Base-by-base conservation (phyloP, 2,329 filamentous ascomycete species). In the Aspergillus aculeatus region DNA sequence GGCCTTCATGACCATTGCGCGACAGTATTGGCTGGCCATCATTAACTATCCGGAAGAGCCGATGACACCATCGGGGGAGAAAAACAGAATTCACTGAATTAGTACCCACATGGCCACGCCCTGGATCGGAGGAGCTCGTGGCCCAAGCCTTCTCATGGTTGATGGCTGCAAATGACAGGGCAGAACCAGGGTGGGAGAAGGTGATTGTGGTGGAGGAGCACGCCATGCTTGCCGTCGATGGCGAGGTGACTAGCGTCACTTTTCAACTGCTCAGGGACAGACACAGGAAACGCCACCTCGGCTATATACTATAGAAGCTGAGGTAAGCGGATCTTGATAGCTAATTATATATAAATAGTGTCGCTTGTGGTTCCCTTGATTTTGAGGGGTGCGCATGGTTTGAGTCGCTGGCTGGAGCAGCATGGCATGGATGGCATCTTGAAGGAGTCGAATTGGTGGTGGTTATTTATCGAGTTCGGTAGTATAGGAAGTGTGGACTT, bases 61-160 rank as follows among this genome's bases (percentile, higher is more conserved):
- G 53, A 55, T 55, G 53, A 55, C 53, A 55, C 53, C 53, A 55
- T 55, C 53, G 41, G 24, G 53, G 52, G 26, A 21, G 35, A 41
- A 35, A 35, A 29, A 19, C 23, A 35, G 5, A 47, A 26, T 48
- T 35, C 26, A 24, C 47, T 31, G 26, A 29, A 3, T 47, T 7
- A 23, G 31, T 47, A 23, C n/a, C 53, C n/a, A 16, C 24, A 31
- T 55, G 14, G 38, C 38, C 38, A 44, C 16, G 16, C 38, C 38
- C 38, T 19, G 16, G 16, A 16, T 44, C 14, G 38, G 38, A 44
- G 32, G 38, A 19, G 16, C 14, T 44, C 38, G 14, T 44, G 24
- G 19, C 19, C 31, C 23, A 16, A 48, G 23, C 38, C 38, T 19
- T 19, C 16, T 19, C 38, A 44, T 44, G 38, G 38, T 16, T n/a